These are phyloP conservation scores for Dothideomycetes sp. DNA, from an alignment of 2,329 filamentous ascomycete genomes.

Conservation along the genomic window DNA sequence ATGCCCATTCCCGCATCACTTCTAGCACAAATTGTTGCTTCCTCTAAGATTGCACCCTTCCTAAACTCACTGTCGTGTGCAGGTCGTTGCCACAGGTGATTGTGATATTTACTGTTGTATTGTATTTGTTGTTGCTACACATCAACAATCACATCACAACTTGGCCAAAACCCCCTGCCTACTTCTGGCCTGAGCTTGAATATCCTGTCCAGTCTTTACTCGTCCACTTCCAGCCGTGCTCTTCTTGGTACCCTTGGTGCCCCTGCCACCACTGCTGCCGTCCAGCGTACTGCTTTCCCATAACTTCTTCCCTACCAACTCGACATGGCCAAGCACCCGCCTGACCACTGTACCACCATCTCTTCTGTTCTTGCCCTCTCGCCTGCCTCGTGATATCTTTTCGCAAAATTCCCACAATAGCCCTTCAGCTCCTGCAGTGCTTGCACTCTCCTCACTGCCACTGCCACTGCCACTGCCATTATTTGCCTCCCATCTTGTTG, in stretches of 20 bases:
- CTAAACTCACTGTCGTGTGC: no score
- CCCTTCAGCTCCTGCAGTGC: no score
- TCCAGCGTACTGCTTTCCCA: constrained; percentile 38
- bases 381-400: constrained; percentile 66
- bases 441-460: no score
- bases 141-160: not conserved
- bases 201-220: constrained; percentile 8
- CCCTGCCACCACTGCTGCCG: constrained; percentile 7
- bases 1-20: no score
- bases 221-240: constrained; percentile 17
- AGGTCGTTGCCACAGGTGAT: not conserved
- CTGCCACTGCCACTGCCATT: no score
- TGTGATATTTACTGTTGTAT: not conserved
- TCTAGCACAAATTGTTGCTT: no score
- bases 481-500: constrained; percentile 51
- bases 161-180: not conserved
- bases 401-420: constrained; percentile 88
- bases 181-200: not conserved
- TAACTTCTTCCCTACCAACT: constrained; percentile 58
- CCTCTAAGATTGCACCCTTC: no score
- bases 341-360: constrained; percentile 82
- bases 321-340: constrained; percentile 67
- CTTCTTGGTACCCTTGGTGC: constrained; percentile 11
- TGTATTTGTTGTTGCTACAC: no score
- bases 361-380: constrained; percentile 92